phyloP scores from a whole-genome alignment of 495 filamentous ascomycete species.

The Usnea hakonensis region DNA sequence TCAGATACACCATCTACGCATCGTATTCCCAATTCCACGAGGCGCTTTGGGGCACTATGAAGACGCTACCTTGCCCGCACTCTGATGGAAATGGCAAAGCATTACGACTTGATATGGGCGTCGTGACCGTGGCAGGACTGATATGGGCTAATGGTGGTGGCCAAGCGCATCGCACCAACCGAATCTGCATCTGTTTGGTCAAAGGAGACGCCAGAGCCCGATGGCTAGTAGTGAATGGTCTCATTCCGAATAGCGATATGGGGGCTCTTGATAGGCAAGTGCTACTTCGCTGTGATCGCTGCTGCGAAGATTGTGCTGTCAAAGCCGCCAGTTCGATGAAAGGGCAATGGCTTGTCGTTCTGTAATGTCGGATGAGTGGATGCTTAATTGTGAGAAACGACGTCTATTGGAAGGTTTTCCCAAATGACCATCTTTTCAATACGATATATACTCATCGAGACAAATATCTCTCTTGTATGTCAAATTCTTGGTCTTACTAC shows the following conservation, averaged over 20 bases:
- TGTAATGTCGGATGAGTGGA: constrained; percentile 5
- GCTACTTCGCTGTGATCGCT: constrained; percentile 16
- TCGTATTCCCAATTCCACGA: constrained; percentile 10
- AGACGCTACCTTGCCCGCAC: constrained; percentile 9
- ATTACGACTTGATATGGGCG: constrained; percentile 6
- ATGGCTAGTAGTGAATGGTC: constrained; percentile 12
- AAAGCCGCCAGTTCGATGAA: constrained; percentile 10
- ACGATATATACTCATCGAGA: too few species aligned
- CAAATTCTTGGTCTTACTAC: too few species aligned
- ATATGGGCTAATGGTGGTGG: neutral
- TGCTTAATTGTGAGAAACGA: too few species aligned
- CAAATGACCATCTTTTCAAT: too few species aligned
- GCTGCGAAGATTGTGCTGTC: constrained; percentile 16
- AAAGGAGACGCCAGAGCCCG: constrained; percentile 16
- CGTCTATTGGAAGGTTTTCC: too few species aligned
- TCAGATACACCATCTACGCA: constrained; percentile 10
- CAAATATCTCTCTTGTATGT: too few species aligned
- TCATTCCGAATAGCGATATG: neutral
- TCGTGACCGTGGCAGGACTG: constrained; percentile 6
- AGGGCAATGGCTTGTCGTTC: constrained; percentile 12
- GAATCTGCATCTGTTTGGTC: constrained; percentile 17
- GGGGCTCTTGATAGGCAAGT: constrained; percentile 6
- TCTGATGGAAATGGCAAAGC: neutral
- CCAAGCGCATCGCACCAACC: neutral
- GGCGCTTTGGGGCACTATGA: constrained; percentile 6